phyloP scores from a whole-genome alignment of 495 filamentous ascomycete genomes.

The Pseudevernia furfuracea region DNA sequence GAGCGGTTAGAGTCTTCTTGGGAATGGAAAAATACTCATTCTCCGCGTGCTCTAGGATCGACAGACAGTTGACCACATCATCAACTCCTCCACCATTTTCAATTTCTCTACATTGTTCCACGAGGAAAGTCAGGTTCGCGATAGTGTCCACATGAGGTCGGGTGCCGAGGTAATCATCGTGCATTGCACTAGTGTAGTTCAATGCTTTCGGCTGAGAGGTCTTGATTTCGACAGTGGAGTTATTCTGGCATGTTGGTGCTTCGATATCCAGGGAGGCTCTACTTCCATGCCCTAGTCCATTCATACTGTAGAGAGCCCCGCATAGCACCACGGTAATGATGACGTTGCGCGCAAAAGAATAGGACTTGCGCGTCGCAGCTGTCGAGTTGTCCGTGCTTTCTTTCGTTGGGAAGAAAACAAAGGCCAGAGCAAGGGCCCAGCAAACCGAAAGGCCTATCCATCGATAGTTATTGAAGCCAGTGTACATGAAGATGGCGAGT shows the following conservation, averaged over 20 bases:
- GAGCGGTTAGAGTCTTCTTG: not conserved
- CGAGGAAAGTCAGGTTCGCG: slow-evolving; percentile 42
- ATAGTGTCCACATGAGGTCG: slow-evolving; percentile 45
- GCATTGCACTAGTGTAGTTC: slow-evolving; percentile 39
- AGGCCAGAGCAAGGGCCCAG: not conserved
- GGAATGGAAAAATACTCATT: slow-evolving; percentile 44
- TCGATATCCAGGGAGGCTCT: not conserved
- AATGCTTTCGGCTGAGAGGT: not conserved
- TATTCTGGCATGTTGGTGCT: not conserved
- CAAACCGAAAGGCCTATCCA: not conserved
- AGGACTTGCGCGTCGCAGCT: not conserved
- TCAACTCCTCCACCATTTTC: slow-evolving; percentile 42
- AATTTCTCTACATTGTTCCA: slow-evolving; percentile 46
- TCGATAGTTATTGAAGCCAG: slow-evolving; percentile 4
- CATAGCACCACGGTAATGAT: slow-evolving; percentile 5
- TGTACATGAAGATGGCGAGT: slow-evolving; percentile 6
- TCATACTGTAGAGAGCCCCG: slow-evolving; percentile 12
- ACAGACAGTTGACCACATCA: slow-evolving; percentile 36
- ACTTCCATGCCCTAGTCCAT: not conserved
- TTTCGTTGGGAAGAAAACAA: not conserved
- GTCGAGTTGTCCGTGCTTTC: not conserved
- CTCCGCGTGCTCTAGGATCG: slow-evolving; percentile 40
- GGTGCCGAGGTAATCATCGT: slow-evolving; percentile 44
- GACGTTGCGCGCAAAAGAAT: slow-evolving; percentile 1
- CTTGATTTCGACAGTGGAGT: not conserved